Evolutionary conservation across 805 yeast species (phyloP).

Genomic region (Metschnikowia gruessii): DNA sequence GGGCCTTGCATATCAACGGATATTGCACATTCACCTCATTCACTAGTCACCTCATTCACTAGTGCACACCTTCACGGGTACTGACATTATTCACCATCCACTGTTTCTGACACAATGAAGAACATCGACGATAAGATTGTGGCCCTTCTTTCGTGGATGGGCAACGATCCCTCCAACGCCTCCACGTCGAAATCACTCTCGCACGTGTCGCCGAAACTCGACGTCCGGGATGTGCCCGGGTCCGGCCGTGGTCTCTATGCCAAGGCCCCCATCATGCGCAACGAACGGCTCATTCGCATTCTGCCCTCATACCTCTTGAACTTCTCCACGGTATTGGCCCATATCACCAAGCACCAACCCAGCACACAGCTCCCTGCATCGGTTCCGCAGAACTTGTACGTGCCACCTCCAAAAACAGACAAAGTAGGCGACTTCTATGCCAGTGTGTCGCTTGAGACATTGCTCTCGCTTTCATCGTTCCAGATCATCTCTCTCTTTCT

Average conservation of each 20-base stretch:
- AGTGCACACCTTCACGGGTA: too few species aligned
- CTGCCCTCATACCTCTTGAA: conserved; percentile 60
- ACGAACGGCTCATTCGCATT: conserved; percentile 51
- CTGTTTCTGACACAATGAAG: conserved; percentile 5
- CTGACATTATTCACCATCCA: too few species aligned
- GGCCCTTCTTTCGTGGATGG: conserved; percentile 30
- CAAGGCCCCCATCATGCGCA: conserved; percentile 28
- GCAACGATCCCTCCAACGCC: neutral
- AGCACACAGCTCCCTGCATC: conserved; percentile 27
- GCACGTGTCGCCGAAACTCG: conserved; percentile 39
- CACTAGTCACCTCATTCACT: too few species aligned
- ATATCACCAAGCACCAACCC: conserved; percentile 43
- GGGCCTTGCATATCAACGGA: too few species aligned
- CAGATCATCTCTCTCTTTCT: conserved; percentile 56
- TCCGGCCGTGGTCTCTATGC: conserved; percentile 68
- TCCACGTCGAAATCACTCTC: conserved; percentile 3
- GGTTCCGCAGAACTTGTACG: conserved; percentile 20
- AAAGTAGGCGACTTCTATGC: conserved; percentile 32
- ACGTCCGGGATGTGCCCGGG: conserved; percentile 37
- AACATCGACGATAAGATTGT: conserved; percentile 15
- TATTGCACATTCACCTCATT: too few species aligned
- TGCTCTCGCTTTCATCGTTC: conserved; percentile 51
- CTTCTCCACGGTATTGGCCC: conserved; percentile 46
- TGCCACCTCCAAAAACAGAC: conserved; percentile 27
- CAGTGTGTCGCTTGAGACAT: conserved; percentile 27